Conservation (phyloP, 768 basidiomycete genomes). For the Basidioascus undulatus region DNA sequence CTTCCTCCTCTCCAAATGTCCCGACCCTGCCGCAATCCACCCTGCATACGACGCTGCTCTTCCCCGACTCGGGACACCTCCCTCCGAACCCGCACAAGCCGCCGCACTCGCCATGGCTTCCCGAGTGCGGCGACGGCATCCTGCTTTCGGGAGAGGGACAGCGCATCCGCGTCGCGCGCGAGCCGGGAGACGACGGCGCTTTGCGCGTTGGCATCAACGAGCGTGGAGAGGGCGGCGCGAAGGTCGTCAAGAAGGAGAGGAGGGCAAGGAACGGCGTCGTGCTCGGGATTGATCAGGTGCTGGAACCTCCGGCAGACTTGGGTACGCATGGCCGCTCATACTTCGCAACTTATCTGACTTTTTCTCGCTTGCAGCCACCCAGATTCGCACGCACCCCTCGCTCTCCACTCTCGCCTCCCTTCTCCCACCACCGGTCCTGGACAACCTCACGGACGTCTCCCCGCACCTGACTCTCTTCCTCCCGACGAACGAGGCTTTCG, state of each 20-base stretch:
- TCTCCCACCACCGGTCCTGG: constrained; percentile 35
- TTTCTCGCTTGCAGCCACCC: constrained; percentile 25
- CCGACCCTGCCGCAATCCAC: constrained; percentile 5
- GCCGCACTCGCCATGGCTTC: constrained; percentile 64
- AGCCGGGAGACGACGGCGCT: constrained; percentile 3
- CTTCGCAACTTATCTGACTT: background rate
- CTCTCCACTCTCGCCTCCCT: constrained; percentile 54
- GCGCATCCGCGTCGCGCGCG: constrained; percentile 35
- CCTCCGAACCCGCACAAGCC: constrained; percentile 36
- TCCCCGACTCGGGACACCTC: constrained; percentile 11
- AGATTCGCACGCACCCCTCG: constrained; percentile 33
- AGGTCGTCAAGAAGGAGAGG: constrained; percentile 32
- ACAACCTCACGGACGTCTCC: constrained; percentile 23
- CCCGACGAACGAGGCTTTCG: constrained; percentile 65
- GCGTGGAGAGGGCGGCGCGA: constrained; percentile 47
- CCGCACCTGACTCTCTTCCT: constrained; percentile 68
- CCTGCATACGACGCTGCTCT: constrained; percentile 17
- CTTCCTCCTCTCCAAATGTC: constrained; percentile 15
- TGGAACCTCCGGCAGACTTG: constrained; percentile 48
- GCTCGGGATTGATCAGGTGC: constrained; percentile 45
- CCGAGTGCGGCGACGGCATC: constrained; percentile 16
- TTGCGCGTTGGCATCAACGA: constrained; percentile 45
- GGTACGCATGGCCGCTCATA: constrained; percentile 26
- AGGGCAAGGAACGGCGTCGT: constrained; percentile 53
- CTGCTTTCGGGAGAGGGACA: constrained; percentile 61